A percentile compares a stretch with the other conserved stretches of the same genome.
phyloP scores from a whole-genome alignment of 1,139 yeast genomes.

The Wickerhamomyces sp. region DNA sequence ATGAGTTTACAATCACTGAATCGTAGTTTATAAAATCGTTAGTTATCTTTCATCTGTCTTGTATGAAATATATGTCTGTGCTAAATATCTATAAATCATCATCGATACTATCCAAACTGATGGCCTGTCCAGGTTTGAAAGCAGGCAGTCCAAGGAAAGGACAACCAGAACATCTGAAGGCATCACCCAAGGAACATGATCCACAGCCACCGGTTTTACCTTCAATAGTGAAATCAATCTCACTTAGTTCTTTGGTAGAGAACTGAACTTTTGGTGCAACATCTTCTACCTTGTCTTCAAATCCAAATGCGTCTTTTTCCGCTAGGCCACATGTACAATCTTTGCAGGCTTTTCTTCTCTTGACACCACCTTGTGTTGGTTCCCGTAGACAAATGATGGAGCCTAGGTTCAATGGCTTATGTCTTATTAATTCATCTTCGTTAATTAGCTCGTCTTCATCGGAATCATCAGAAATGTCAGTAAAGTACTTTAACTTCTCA shows the following conservation, averaged over 20 bases:
- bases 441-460: conserved; percentile 34
- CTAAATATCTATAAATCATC: conserved; percentile 30
- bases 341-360: conserved; percentile 85
- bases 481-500: conserved; percentile 20
- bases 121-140: conserved; percentile 89
- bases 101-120: conserved; percentile 31
- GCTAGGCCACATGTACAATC: conserved; percentile 97
- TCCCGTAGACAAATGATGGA: conserved; percentile 23
- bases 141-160: conserved; percentile 97
- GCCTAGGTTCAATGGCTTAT: conserved; percentile 21
- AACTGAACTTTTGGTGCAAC: conserved; percentile 49
- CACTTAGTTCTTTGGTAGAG: conserved; percentile 64
- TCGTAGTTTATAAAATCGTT: too few species aligned
- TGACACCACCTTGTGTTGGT: conserved; percentile 44
- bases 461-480: conserved; percentile 8
- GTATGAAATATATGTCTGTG: too few species aligned
- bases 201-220: conserved; percentile 97
- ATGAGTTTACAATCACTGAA: too few species aligned
- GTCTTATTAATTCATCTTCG: conserved; percentile 39
- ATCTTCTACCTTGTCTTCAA: conserved; percentile 38
- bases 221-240: conserved; percentile 89
- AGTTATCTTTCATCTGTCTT: too few species aligned
- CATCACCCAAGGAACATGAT: conserved; percentile 94
- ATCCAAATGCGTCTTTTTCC: conserved; percentile 53
- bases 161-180: conserved; percentile 97